Percentiles rank a stretch among this genome's conserved stretches.
Conservation (phyloP, 164 flowering plant genomes). For the Macadamia tetraphylla region DNA sequence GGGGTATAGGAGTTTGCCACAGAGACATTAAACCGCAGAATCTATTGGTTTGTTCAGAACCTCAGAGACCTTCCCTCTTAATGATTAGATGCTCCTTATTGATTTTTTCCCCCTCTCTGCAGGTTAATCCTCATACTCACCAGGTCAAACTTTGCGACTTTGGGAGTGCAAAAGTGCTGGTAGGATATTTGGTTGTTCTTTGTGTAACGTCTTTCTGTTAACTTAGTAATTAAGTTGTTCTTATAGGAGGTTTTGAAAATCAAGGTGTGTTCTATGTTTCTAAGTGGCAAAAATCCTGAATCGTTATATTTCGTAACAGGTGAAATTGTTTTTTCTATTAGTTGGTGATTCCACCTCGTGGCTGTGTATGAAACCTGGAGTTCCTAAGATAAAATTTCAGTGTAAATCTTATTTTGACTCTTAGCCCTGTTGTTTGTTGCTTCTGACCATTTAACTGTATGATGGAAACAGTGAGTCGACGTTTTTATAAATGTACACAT, state of each 20-base stretch:
- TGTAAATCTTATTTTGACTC: too few relatives aligned
- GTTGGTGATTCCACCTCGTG: too few relatives aligned
- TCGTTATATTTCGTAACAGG: too few relatives aligned
- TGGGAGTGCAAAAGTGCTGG: constrained; percentile 94
- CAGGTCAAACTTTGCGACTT: constrained; percentile 85
- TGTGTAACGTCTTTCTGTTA: neutral
- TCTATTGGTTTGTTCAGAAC: constrained; percentile 31
- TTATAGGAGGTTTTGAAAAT: neutral
- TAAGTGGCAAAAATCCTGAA: neutral
- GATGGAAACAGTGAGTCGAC: too few relatives aligned
- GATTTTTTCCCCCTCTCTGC: constrained; percentile 18
- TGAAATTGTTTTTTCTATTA: too few relatives aligned
- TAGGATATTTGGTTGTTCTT: constrained; percentile 15
- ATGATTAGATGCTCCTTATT: neutral
- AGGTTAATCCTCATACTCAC: constrained; percentile 92
- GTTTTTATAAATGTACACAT: too few relatives aligned
- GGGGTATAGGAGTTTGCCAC: constrained; percentile 44
- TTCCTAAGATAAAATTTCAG: too few relatives aligned
- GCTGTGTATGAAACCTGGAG: too few relatives aligned
- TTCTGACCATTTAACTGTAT: too few relatives aligned
- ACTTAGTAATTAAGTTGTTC: neutral
- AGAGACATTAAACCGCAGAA: constrained; percentile 52
- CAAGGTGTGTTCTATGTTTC: neutral
- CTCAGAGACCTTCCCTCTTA: neutral
- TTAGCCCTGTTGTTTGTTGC: too few relatives aligned